A percentile compares a stretch with the other conserved stretches of the same genome.
Evolutionary conservation across 805 yeast species (phyloP).

Genomic region (Sugiyamaella floridensis): DNA sequence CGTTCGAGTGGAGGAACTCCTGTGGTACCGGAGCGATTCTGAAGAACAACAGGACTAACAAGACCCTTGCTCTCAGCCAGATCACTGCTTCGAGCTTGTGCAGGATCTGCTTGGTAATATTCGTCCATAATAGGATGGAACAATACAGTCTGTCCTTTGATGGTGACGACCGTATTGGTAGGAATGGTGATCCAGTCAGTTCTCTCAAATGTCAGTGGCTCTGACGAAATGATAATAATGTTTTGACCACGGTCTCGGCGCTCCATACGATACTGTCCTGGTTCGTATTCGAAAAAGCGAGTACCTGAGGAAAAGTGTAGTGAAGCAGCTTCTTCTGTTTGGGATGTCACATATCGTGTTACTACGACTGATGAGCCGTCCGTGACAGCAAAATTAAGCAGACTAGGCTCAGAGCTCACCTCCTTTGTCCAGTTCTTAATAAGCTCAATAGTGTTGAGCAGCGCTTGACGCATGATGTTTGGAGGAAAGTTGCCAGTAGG

Average conservation of each 20-base stretch:
- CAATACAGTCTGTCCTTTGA: constrained; percentile 71
- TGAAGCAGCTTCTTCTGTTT: constrained; percentile 92
- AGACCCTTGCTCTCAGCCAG: constrained; percentile 89
- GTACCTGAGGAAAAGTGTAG: constrained; percentile 92
- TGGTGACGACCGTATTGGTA: constrained; percentile 77
- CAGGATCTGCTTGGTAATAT: constrained; percentile 68
- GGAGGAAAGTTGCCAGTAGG: constrained; percentile 44
- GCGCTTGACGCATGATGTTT: constrained; percentile 54
- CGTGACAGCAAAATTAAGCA: constrained; percentile 89
- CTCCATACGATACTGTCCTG: constrained; percentile 92
- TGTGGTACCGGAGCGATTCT: constrained; percentile 39
- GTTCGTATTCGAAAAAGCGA: constrained; percentile 78
- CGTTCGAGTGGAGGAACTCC: constrained; percentile 74
- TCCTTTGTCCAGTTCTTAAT: constrained; percentile 76
- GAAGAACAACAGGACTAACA: constrained; percentile 80
- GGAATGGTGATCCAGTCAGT: constrained; percentile 98
- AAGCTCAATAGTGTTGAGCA: constrained; percentile 63
- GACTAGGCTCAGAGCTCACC: constrained; percentile 58
- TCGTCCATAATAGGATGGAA: constrained; percentile 89
- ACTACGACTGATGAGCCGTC: constrained; percentile 86
- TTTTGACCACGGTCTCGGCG: constrained; percentile 87
- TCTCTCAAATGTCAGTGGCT: constrained; percentile 92
- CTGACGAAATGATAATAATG: constrained; percentile 94
- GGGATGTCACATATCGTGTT: constrained; percentile 80
- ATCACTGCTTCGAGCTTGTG: constrained; percentile 61